Percentiles rank a stretch among this genome's conserved stretches.
Evolutionary conservation across 2,329 filamentous ascomycete genomes (phyloP).

Genomic region (Lachnellula subtilissima): DNA sequence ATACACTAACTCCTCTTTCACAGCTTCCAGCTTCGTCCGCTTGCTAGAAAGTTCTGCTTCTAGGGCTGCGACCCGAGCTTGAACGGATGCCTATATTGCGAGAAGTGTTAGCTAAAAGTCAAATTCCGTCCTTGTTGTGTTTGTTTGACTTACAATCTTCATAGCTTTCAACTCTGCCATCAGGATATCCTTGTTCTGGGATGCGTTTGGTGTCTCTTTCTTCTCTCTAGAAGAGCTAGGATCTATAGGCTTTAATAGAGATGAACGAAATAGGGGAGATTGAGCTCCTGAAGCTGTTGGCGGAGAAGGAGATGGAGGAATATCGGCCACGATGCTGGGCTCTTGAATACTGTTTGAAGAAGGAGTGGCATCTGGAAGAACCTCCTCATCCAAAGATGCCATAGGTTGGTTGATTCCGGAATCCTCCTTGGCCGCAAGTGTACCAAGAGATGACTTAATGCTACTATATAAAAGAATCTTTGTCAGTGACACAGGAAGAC

Average conservation of each 20-base stretch:
- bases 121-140: no score
- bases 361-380: background rate
- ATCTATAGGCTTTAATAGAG: conserved; percentile 1
- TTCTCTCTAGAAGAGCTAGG: background rate
- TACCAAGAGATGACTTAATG: no score
- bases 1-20: conserved; percentile 31
- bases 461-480: no score
- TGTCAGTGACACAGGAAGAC: no score
- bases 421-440: no score
- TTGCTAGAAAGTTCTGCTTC: conserved; percentile 29
- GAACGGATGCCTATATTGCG: conserved; percentile 26
- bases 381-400: background rate
- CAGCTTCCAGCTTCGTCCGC: conserved; percentile 35
- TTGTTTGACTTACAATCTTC: conserved; percentile 24
- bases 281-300: background rate
- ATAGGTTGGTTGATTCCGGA: no score
- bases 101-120: conserved; percentile 27
- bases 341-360: conserved; percentile 5
- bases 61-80: conserved; percentile 43
- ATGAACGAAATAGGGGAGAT: background rate
- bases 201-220: conserved; percentile 1
- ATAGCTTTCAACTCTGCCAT: conserved; percentile 28
- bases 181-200: conserved; percentile 22
- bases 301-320: background rate
- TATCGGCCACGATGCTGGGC: conserved; percentile 7